Evolutionary conservation across 2,329 filamentous ascomycete species (phyloP).

Genomic region (Cercospora sojina): DNA sequence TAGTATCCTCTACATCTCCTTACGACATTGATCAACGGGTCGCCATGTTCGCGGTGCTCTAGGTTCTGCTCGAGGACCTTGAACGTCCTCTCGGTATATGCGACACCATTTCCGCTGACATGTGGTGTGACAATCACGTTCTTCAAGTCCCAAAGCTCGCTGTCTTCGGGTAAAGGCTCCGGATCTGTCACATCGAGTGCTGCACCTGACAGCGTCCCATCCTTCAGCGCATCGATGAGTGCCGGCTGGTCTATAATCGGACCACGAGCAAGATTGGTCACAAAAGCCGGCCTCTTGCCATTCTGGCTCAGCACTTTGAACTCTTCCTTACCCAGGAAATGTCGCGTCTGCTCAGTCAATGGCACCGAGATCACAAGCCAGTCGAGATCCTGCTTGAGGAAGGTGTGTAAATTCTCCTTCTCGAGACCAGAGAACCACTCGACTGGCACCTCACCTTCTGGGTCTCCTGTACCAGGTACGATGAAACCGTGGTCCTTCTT

Average conservation of each 20-base stretch:
- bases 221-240: conserved; percentile 61
- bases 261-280: conserved; percentile 72
- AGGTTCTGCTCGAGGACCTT: conserved; percentile 61
- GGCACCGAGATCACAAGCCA: conserved; percentile 58
- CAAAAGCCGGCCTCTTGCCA: conserved; percentile 46
- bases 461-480: conserved; percentile 64
- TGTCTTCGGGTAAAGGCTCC: conserved; percentile 68
- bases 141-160: conserved; percentile 67
- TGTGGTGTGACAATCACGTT: conserved; percentile 71
- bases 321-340: conserved; percentile 56
- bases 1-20: conserved; percentile 62
- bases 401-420: conserved; percentile 53
- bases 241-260: conserved; percentile 61
- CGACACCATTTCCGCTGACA: conserved; percentile 55
- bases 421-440: conserved; percentile 59
- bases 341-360: conserved; percentile 55
- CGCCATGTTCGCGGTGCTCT: conserved; percentile 52
- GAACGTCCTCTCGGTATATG: conserved; percentile 58
- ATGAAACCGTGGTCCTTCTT: conserved; percentile 65
- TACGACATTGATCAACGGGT: conserved; percentile 61
- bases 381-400: conserved; percentile 57
- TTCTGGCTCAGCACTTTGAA: conserved; percentile 43
- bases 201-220: conserved; percentile 60
- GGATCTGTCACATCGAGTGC: conserved; percentile 78
- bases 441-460: conserved; percentile 54